phyloP scores from a whole-genome alignment of 805 yeast species.

The Spencermartinsiella europaea region DNA sequence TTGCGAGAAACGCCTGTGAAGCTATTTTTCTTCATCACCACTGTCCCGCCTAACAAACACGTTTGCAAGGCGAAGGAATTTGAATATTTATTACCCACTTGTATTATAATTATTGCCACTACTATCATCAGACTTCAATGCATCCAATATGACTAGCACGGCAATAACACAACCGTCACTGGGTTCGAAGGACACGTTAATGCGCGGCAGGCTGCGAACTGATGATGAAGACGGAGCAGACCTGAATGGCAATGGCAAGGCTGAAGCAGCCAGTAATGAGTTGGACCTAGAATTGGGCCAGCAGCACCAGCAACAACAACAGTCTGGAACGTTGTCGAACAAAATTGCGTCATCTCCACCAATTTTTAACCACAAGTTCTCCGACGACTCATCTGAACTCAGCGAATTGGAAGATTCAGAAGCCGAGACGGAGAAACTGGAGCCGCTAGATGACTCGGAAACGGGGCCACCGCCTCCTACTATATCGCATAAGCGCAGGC shows the following conservation, averaged over 20 bases:
- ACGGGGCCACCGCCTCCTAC: not conserved
- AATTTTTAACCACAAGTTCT: slow-evolving; percentile 48
- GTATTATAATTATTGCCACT: not conserved
- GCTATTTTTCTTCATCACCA: too few relatives aligned
- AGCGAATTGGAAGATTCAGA: slow-evolving; percentile 53
- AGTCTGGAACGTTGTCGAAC: not conserved
- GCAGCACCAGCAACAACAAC: not conserved
- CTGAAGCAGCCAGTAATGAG: too few relatives aligned
- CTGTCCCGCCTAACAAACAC: too few relatives aligned
- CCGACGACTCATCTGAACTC: slow-evolving; percentile 39
- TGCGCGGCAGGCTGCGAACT: not conserved
- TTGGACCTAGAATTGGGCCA: not conserved
- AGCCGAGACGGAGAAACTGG: slow-evolving; percentile 90
- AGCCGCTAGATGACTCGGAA: slow-evolving; percentile 37
- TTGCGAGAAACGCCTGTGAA: too few relatives aligned
- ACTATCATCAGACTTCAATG: too few relatives aligned
- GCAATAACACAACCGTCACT: not conserved
- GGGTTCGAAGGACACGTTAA: not conserved
- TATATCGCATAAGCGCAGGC: not conserved
- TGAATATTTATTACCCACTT: not conserved
- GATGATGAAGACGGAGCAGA: not conserved
- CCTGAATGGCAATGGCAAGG: not conserved
- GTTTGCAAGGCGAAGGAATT: not conserved
- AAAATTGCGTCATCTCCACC: slow-evolving; percentile 51
- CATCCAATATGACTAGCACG: not conserved